phyloP scores from a whole-genome alignment of 495 filamentous ascomycete genomes.

The Penicillium crystallinum region DNA sequence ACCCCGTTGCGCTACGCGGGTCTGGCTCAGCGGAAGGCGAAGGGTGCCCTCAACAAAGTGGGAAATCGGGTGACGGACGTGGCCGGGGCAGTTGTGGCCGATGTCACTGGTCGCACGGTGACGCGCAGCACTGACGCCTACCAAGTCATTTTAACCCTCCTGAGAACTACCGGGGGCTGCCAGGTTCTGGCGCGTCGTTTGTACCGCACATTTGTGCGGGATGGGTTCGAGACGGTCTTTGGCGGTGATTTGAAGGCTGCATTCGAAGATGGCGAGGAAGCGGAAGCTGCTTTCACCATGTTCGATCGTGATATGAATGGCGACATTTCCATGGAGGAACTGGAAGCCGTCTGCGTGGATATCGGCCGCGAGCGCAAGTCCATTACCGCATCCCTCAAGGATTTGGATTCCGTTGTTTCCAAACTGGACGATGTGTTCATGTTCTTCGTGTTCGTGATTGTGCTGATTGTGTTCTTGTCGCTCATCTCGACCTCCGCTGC shows the following conservation, averaged over 20 bases:
- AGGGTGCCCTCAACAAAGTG: constrained; percentile 68
- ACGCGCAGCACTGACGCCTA: constrained; percentile 73
- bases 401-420: constrained; percentile 89
- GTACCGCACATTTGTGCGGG: constrained; percentile 81
- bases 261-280: constrained; percentile 81
- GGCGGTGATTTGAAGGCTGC: constrained; percentile 72
- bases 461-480: constrained; percentile 79
- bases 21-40: constrained; percentile 63
- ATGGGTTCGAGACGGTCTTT: constrained; percentile 68
- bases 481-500: constrained; percentile 86
- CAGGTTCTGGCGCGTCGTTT: constrained; percentile 86
- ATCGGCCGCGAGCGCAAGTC: constrained; percentile 93
- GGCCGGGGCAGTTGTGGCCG: constrained; percentile 85
- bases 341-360: constrained; percentile 90
- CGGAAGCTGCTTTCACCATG: constrained; percentile 85
- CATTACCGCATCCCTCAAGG: constrained; percentile 89
- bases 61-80: constrained; percentile 84
- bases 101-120: constrained; percentile 82
- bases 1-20: constrained; percentile 68
- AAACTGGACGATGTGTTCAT: constrained; percentile 86
- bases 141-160: constrained; percentile 71
- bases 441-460: constrained; percentile 74
- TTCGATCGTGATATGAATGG: constrained; percentile 98
- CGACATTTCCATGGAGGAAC: constrained; percentile 92
- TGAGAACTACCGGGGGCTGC: constrained; percentile 65